phyloP scores from a whole-genome alignment of 305 asterid genomes.

The Fraxinus velutina region DNA sequence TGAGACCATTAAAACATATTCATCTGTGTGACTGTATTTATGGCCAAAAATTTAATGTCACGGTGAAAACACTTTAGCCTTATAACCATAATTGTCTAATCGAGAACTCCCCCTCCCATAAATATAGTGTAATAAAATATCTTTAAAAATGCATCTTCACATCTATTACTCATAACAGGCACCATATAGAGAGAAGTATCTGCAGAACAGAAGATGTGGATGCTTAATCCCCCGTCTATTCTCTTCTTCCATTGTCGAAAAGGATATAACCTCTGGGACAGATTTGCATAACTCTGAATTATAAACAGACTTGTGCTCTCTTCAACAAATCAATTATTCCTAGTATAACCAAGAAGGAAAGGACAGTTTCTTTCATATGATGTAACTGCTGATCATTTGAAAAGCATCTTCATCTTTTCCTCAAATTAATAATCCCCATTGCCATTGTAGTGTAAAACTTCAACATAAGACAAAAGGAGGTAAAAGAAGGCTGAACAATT shows the following conservation, averaged over 20 bases:
- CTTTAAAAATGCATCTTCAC: background rate
- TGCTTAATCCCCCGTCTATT: background rate
- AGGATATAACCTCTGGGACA: background rate
- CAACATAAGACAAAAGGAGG: background rate
- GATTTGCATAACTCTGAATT: background rate
- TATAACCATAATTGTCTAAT: background rate
- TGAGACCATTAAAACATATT: slow-evolving; percentile 13
- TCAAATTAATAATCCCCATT: slow-evolving; percentile 13
- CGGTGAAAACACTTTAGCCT: background rate
- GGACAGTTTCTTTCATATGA: background rate
- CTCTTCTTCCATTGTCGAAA: background rate
- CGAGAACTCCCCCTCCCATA: background rate
- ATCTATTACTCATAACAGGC: background rate
- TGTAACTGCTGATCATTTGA: background rate
- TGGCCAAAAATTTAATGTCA: background rate
- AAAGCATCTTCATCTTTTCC: slow-evolving; percentile 11
- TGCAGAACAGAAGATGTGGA: background rate
- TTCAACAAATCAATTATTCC: slow-evolving; percentile 6
- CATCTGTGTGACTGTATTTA: slow-evolving; percentile 19
- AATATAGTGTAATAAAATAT: slow-evolving; percentile 10
- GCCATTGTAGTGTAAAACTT: slow-evolving; percentile 7
- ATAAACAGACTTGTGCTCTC: background rate
- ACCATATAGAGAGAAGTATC: background rate
- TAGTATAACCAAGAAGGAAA: slow-evolving; percentile 7
- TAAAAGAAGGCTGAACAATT: background rate